Evolutionary conservation across 2,329 filamentous ascomycete genomes (phyloP).

Genomic region (Myriosclerotinia scirpicola): DNA sequence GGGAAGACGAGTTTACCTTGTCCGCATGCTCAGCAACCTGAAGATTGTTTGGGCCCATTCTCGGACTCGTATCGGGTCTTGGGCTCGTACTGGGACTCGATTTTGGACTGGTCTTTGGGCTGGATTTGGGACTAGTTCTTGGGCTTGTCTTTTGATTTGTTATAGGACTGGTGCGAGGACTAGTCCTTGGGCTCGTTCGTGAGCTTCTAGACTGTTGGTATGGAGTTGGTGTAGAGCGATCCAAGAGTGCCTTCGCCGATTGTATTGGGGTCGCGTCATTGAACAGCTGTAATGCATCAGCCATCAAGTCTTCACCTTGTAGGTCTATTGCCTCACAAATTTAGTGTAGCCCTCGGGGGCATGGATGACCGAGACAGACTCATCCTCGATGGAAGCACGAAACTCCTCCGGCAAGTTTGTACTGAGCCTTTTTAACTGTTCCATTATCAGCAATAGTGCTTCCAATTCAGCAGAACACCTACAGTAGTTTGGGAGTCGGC

Average conservation of each 20-base stretch:
- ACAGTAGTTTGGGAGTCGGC: constrained; percentile 34
- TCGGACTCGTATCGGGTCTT: constrained; percentile 4
- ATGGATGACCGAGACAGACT: constrained; percentile 87
- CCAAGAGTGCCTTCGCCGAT: constrained; percentile 25
- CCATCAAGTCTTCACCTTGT: not conserved
- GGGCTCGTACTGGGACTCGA: constrained; percentile 9
- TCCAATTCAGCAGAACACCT: constrained; percentile 26
- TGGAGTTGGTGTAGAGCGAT: constrained; percentile 40
- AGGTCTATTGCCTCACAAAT: constrained; percentile 59
- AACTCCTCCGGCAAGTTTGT: constrained; percentile 59
- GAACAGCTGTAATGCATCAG: constrained; percentile 14
- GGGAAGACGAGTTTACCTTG: constrained; percentile 30
- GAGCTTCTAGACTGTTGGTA: constrained; percentile 36
- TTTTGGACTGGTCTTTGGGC: constrained; percentile 6
- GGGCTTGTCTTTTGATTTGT: constrained; percentile 12
- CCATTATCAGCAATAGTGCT: constrained; percentile 28
- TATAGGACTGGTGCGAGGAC: constrained; percentile 17
- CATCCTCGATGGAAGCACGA: constrained; percentile 65
- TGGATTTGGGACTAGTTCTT: constrained; percentile 3
- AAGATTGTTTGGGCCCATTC: constrained; percentile 10
- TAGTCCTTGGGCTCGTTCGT: constrained; percentile 14
- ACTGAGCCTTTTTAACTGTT: constrained; percentile 39
- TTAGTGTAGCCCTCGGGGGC: constrained; percentile 78
- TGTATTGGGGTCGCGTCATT: constrained; percentile 7
- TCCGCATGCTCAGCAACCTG: constrained; percentile 25